Base-by-base conservation (phyloP, 140 eudicot genomes). In the Anethum foeniculum region DNA sequence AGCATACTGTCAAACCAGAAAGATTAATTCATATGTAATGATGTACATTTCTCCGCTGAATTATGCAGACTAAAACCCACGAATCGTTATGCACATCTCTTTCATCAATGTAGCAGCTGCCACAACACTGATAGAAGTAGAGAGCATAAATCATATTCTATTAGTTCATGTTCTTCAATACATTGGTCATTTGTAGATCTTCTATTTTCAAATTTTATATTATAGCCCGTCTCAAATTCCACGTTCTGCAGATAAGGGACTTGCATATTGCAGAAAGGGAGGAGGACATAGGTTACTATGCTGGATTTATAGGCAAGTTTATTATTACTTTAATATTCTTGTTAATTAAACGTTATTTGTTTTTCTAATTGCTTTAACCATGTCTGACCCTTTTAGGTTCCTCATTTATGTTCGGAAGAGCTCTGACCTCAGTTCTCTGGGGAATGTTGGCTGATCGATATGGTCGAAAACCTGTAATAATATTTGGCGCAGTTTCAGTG, bases 211-310 rank as follows among this genome's bases (percentile, higher is more conserved):
- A 6, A 43, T 9, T 71, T 43, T 18, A 28, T 30, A 0, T 65
- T 6, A 6, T 84, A 69, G 51, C 62, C 34, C 23, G 16, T 43
- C 11, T 71, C 27, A 14, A 52, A 56, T 49, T 73, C 51, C 47
- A 19, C 44, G 34, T 43, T 46, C 47, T 85, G 49, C 85, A 88
- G 92, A 64, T 88, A 10, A 84, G 88, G 69, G 92, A 86, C 79
- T 84, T 88, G 47, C 83, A 82, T 65, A 82, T 88, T 51, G 88
- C 92, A 47, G 75, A 86, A 75, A 86, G 68, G 76, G 92, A 88
- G 78, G 90, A 88, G 82, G 92, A 88, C 76, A 83, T 88, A 72
- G 85, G 90, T 77, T 86, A 71, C 56, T 88, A 88, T 80, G 92
- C 88, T 56, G 92, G 92, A 38, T 88, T 41, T 82, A 83, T 86